A percentile compares a stretch with the other conserved stretches of the same genome.
Evolutionary conservation across 2,329 filamentous ascomycete species (phyloP).

Genomic region (Penicillium concentricum): DNA sequence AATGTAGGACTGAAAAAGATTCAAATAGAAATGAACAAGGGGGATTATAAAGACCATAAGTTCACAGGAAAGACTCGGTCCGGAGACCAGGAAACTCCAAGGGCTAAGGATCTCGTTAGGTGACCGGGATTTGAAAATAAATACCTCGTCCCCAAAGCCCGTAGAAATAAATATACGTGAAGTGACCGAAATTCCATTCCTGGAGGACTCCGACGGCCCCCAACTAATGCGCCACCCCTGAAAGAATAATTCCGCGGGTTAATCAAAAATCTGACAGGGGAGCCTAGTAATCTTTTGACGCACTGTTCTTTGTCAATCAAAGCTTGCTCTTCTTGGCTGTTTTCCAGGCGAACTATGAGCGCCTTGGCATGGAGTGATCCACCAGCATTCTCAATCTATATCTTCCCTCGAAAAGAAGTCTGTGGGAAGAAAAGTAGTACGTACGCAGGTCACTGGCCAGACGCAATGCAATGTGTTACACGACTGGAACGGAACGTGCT

Average conservation of each 20-base stretch:
- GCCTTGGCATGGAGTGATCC: neutral
- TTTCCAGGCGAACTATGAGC: neutral
- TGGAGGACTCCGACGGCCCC: neutral
- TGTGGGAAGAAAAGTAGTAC: neutral
- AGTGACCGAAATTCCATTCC: neutral
- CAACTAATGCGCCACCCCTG: neutral
- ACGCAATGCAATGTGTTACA: neutral
- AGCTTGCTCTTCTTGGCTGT: too few species aligned
- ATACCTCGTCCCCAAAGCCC: neutral
- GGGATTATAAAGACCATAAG: too few species aligned
- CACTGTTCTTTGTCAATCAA: too few species aligned
- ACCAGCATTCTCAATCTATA: neutral
- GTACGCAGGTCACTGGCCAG: neutral
- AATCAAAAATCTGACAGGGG: neutral
- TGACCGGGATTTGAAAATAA: neutral
- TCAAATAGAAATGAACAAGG: neutral
- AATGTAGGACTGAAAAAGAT: neutral
- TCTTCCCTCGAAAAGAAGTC: neutral
- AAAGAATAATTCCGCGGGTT: neutral
- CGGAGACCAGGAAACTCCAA: neutral
- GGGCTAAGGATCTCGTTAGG: neutral
- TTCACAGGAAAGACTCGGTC: neutral
- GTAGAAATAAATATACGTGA: neutral
- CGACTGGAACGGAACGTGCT: too few species aligned
- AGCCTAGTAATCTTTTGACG: too few species aligned